Evolutionary conservation across 2,329 filamentous ascomycete genomes (phyloP), one percentile per base, ranked within the genome.

Genomic region (Ophiostoma australiae): DNA sequence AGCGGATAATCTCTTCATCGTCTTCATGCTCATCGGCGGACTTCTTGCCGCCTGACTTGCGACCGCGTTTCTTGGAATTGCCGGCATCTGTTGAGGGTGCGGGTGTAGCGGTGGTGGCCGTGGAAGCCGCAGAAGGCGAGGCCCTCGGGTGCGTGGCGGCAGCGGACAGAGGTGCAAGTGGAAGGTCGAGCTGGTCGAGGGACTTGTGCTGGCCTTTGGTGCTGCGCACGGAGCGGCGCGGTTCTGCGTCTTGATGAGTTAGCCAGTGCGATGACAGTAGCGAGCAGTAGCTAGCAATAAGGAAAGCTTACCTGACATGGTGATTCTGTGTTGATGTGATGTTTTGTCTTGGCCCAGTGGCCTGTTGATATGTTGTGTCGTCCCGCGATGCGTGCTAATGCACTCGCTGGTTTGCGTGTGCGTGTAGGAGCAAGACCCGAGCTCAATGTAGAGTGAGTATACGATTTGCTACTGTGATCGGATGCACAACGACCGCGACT

Each of bases 141-240:
- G 39, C 58, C 11, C 58, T 27, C 4, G 27, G 58, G 15, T 63
- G 58, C 6, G 63, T 20, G 37, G 20, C n/a, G 37, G n/a, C 63
- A 15, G 35, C 11, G 8, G 20, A 15, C 17, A 35, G 33, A 39
- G 35, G 63, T 10, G 35, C 33, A 39, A 82, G 82, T 73, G 85
- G 84, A 13, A 66, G 33, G 72, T 92, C 91, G 75, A 91, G 86
- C 71, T 90, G 85, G 78, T 97, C 93, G 76, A 93, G 90, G 75
- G 91, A 91, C 81, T 97, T 97, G 81, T 98, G 93, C 77, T 97
- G 94, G 78, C 95, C 95, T 79, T 99, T 99, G 74, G 95, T 99
- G 77, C 94, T 93, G 77, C 95, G 91, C 75, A 95, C 94, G 63
- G 95, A 99, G 78, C 95, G 92, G 80, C 95, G 91, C 72, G 93